Percentiles rank a stretch among this genome's conserved stretches.
phyloP scores from a whole-genome alignment of 768 basidiomycete genomes.

The Tephrocybe sp. region DNA sequence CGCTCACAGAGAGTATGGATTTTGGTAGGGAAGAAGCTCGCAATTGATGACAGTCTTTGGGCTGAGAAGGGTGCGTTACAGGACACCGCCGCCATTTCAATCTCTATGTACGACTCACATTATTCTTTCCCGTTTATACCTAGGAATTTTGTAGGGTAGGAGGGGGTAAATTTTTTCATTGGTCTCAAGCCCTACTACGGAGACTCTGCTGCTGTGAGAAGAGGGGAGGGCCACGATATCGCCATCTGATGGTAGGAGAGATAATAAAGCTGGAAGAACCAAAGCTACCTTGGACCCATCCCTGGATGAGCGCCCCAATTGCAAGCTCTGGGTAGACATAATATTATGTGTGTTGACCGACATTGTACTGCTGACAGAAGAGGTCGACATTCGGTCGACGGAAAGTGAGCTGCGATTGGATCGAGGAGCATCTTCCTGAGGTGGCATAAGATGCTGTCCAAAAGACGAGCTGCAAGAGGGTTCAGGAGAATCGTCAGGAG shows the following conservation, averaged over 20 bases:
- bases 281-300: constrained; percentile 4
- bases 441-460: too few species aligned
- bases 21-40: not conserved
- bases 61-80: not conserved
- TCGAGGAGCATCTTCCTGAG: not conserved
- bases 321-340: constrained; percentile 4
- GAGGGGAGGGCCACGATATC: not conserved
- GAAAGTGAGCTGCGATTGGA: not conserved
- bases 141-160: not conserved
- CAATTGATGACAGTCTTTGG: not conserved
- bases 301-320: not conserved
- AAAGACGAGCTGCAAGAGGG: too few species aligned
- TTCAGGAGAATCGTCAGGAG: too few species aligned
- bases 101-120: not conserved
- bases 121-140: constrained; percentile 1
- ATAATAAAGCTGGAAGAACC: constrained; percentile 1
- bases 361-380: not conserved
- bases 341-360: not conserved
- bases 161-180: not conserved
- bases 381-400: not conserved
- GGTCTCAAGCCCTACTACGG: not conserved
- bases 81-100: not conserved
- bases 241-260: not conserved
- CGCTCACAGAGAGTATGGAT: constrained; percentile 6
- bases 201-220: too few species aligned